Evolutionary conservation across 805 yeast species (phyloP).

Genomic region (Schwanniomyces yamadae): DNA sequence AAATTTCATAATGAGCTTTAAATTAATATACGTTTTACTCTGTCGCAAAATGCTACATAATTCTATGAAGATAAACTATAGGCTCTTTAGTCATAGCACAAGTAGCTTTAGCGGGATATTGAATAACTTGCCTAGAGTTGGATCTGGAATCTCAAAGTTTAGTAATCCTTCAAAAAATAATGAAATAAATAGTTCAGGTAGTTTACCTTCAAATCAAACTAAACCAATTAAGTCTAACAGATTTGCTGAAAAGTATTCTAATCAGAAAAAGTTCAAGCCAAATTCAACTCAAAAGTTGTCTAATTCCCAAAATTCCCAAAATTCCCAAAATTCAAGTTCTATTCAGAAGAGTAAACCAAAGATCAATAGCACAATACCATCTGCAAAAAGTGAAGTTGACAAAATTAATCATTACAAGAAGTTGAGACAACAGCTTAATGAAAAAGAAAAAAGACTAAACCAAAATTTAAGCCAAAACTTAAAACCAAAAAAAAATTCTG

Average conservation of each 20-base stretch:
- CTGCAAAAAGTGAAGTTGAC: conserved; percentile 1
- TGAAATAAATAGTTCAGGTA: neutral
- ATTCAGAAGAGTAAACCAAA: neutral
- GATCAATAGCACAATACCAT: neutral
- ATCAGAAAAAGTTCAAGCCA: neutral
- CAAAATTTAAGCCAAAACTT: conserved; percentile 3
- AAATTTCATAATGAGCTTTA: too few relatives aligned
- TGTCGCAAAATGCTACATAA: too few relatives aligned
- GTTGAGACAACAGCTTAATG: conserved; percentile 7
- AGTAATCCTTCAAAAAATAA: conserved; percentile 5
- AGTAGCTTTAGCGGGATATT: conserved; percentile 15
- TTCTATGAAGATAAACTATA: neutral
- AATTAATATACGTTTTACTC: too few relatives aligned
- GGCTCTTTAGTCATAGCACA: neutral
- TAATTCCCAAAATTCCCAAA: neutral
- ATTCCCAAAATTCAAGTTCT: neutral
- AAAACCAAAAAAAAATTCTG: conserved; percentile 11
- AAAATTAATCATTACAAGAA: conserved; percentile 6
- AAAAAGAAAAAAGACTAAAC: conserved; percentile 5
- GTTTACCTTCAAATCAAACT: neutral
- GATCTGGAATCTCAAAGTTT: conserved; percentile 22
- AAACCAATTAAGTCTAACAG: conserved; percentile 24
- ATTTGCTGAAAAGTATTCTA: conserved; percentile 28
- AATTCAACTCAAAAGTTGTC: neutral
- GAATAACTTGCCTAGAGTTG: conserved; percentile 28